Base-by-base conservation (phyloP, 1,284 basidiomycete species). In the Crepidotus sp. region DNA sequence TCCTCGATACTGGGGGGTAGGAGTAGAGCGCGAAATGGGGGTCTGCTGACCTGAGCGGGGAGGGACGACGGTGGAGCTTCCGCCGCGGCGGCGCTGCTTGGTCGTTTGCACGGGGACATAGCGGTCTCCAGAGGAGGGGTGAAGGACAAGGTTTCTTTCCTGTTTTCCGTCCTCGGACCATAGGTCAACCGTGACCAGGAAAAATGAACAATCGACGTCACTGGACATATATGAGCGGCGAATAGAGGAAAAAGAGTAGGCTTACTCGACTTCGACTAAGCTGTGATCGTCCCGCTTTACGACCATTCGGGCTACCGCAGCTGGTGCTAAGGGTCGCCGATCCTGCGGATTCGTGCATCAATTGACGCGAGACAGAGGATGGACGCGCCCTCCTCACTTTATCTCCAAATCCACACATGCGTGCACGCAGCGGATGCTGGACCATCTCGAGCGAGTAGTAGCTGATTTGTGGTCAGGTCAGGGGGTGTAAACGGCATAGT, bases 401-500 rank as follows among this genome's bases (percentile, higher is more conserved):
- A 69, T 94, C 90, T 41, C 91, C 91, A 63, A 94, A 93, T 3
- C 91, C 91, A 63, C 91, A 94, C 78, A 93, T 93, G 54, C 91
- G 77, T 27, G 91, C 91, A 34, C 91, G 76, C 37, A 89, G 64
- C 26, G 91, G 91, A 55, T 94, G 78, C 59, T 95, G 90, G 4
- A 88, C 76, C 53, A 93, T 77, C 54, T 87, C 80, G 30, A 94
- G 73, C 9, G 81, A 77, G 61, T 91, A 93, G 56, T 82, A 71
- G 58, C 89, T 90, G 59, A 42, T n/a, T n/a, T n/a, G 32, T 38
- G 25, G 22, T 13, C 18, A 34, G 35, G 21, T 22, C 21, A 13
- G 31, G 30, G 33, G 48, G 34, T n/a, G 50, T 39, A 40, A 56
- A 41, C 15, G 14, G 18, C 24, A 32, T 9, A 14, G 6, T 19